Evolutionary conservation across 2,329 filamentous ascomycete species (phyloP).

Genomic region (Pseudogymnoascus sp.): DNA sequence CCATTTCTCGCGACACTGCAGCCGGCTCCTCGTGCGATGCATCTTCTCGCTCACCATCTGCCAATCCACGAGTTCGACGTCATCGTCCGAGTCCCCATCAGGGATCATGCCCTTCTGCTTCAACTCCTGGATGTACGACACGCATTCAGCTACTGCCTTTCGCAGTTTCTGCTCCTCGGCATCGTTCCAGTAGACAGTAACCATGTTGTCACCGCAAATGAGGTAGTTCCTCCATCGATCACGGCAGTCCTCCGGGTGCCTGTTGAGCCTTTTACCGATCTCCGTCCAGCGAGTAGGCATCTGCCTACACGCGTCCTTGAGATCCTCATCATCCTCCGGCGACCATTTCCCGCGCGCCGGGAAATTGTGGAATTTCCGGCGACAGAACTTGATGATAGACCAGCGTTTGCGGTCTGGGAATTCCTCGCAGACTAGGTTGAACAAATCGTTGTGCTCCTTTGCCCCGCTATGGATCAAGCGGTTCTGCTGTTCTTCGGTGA

Average conservation of each 20-base stretch:
- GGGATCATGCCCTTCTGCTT: slow-evolving; percentile 19
- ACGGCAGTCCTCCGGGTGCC: slow-evolving; percentile 57
- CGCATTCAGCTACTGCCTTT: slow-evolving; percentile 44
- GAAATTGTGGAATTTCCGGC: slow-evolving; percentile 60
- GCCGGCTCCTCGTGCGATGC: slow-evolving; percentile 51
- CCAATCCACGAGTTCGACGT: slow-evolving; percentile 49
- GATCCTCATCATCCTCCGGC: slow-evolving; percentile 47
- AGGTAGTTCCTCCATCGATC: slow-evolving; percentile 66
- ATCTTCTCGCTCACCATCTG: slow-evolving; percentile 55
- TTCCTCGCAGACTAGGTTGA: slow-evolving; percentile 40
- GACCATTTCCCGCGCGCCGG: slow-evolving; percentile 54
- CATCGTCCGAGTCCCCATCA: slow-evolving; percentile 28
- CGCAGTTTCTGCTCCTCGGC: slow-evolving; percentile 51
- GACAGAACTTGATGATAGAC: slow-evolving; percentile 49
- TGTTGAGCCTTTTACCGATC: slow-evolving; percentile 56
- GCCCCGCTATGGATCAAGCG: slow-evolving; percentile 32
- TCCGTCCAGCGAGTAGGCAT: slow-evolving; percentile 44
- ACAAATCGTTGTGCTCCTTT: slow-evolving; percentile 38
- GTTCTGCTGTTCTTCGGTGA: slow-evolving; percentile 42
- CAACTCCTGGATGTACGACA: slow-evolving; percentile 40
- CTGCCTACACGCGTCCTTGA: slow-evolving; percentile 40
- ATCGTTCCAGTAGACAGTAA: slow-evolving; percentile 50
- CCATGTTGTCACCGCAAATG: slow-evolving; percentile 45
- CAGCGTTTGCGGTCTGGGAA: slow-evolving; percentile 45
- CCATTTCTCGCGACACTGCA: slow-evolving; percentile 66